A percentile compares a stretch with the other conserved stretches of the same genome.
These are phyloP conservation scores for Yamadazyma sp. DNA, from an alignment of 1,139 yeast species.

Conservation along the genomic window DNA sequence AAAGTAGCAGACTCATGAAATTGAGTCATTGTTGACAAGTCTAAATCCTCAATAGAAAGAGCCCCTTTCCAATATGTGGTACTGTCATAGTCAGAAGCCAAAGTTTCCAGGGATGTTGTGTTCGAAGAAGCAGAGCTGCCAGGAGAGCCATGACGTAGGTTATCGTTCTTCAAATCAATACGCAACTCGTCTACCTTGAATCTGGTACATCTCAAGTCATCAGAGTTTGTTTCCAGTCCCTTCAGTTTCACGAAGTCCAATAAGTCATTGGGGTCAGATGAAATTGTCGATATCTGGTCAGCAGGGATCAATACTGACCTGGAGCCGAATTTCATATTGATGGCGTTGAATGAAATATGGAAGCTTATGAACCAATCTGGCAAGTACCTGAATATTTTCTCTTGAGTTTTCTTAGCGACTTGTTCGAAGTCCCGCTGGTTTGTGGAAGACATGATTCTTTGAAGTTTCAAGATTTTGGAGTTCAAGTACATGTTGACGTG, in stretches of 20 bases:
- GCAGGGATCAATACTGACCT: slow-evolving; percentile 59
- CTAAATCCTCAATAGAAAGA: slow-evolving; percentile 17
- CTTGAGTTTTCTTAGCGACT: not conserved
- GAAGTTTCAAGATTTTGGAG: slow-evolving; percentile 21
- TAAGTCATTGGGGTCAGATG: slow-evolving; percentile 6
- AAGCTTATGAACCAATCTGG: slow-evolving; percentile 50
- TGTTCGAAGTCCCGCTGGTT: not conserved
- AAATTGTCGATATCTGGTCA: slow-evolving; percentile 31
- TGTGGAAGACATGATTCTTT: slow-evolving; percentile 3
- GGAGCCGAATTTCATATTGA: slow-evolving; percentile 50
- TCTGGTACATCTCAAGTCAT: slow-evolving; percentile 30
- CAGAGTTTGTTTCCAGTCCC: slow-evolving; percentile 17
- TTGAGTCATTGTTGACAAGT: slow-evolving; percentile 30
- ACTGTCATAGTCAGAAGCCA: slow-evolving; percentile 13
- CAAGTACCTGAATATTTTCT: slow-evolving; percentile 29
- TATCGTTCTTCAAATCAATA: slow-evolving; percentile 4
- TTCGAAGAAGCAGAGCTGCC: not conserved
- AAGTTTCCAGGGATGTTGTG: slow-evolving; percentile 25
- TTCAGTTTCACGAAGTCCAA: slow-evolving; percentile 17
- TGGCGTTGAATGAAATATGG: slow-evolving; percentile 29
- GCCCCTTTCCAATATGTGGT: slow-evolving; percentile 21
- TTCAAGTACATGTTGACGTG: slow-evolving; percentile 30
- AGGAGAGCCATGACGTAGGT: not conserved
- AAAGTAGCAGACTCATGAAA: slow-evolving; percentile 14
- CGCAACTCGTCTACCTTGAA: slow-evolving; percentile 7